A percentile compares a stretch with the other conserved stretches of the same genome.
These are phyloP conservation scores for Ceratocystis ficicola DNA, from an alignment of 2,329 filamentous ascomycete species.

Conservation along the genomic window DNA sequence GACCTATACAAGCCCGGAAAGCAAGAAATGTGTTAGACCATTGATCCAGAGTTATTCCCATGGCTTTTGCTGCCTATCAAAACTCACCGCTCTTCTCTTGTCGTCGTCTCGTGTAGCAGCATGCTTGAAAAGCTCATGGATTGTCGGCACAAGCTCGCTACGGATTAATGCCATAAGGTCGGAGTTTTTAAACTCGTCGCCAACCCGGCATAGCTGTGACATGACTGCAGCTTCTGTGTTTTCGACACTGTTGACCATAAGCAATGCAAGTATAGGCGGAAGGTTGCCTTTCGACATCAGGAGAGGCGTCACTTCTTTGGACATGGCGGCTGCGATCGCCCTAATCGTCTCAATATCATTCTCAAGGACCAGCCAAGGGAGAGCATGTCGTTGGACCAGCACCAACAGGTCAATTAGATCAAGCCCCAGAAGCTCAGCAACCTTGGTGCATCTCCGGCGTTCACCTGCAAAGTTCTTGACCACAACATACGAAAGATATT, in stretches of 20 bases:
- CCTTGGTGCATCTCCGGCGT: slow-evolving; percentile 68
- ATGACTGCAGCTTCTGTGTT: slow-evolving; percentile 57
- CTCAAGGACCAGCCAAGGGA: slow-evolving; percentile 75
- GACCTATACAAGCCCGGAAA: not conserved
- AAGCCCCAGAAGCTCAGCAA: slow-evolving; percentile 71
- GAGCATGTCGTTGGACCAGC: slow-evolving; percentile 63
- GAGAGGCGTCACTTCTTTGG: slow-evolving; percentile 49
- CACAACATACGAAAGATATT: slow-evolving; percentile 65
- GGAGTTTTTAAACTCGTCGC: slow-evolving; percentile 54
- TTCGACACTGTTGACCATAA: slow-evolving; percentile 45
- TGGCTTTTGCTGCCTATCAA: not conserved
- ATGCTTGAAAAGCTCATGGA: slow-evolving; percentile 70
- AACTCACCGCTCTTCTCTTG: slow-evolving; percentile 45
- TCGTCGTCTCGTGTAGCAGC: slow-evolving; percentile 55
- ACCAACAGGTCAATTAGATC: slow-evolving; percentile 62
- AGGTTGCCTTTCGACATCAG: slow-evolving; percentile 47
- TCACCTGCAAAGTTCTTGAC: slow-evolving; percentile 69
- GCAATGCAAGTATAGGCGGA: slow-evolving; percentile 45
- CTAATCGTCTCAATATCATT: slow-evolving; percentile 67
- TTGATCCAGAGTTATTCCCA: not conserved
- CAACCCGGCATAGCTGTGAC: slow-evolving; percentile 54
- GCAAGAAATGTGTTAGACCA: not conserved
- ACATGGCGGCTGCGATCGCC: slow-evolving; percentile 66
- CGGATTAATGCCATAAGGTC: slow-evolving; percentile 58
- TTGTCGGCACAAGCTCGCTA: slow-evolving; percentile 61